Evolutionary conservation across 768 basidiomycete species (phyloP).

Genomic region (Termitomyces sp.): DNA sequence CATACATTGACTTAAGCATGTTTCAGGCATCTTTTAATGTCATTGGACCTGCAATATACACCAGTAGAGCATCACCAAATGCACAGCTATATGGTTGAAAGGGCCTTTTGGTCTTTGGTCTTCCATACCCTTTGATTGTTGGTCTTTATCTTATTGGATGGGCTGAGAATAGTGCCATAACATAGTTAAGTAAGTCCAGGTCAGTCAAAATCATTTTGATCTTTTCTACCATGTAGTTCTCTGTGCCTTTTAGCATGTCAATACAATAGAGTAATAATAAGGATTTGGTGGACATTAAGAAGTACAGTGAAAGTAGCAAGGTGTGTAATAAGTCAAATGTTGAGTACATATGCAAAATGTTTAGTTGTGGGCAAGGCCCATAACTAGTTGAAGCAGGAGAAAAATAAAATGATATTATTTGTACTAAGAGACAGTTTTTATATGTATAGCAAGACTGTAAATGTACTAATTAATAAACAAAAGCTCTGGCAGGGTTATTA

Average conservation of each 20-base stretch:
- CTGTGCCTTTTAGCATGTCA: not conserved
- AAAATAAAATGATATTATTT: too few species aligned
- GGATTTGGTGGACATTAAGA: not conserved
- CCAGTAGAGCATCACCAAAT: constrained; percentile 21
- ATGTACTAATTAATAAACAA: too few species aligned
- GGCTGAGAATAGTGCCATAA: not conserved
- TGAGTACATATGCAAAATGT: not conserved
- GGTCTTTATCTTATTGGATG: not conserved
- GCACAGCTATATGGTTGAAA: constrained; percentile 22
- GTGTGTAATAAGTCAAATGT: not conserved
- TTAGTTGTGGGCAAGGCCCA: not conserved
- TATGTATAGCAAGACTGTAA: too few species aligned
- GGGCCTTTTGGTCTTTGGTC: constrained; percentile 22
- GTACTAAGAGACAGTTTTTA: too few species aligned
- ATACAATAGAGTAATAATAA: not conserved
- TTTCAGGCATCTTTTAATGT: constrained; percentile 20
- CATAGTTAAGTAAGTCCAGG: constrained; percentile 4
- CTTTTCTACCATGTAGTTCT: not conserved
- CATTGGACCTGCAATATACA: constrained; percentile 14
- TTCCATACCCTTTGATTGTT: constrained; percentile 15
- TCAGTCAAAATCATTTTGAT: not conserved
- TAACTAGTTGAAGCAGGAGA: not conserved
- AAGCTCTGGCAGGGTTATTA: too few species aligned
- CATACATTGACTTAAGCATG: constrained; percentile 20
- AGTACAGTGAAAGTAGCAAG: not conserved